Percentiles rank a stretch among this genome's conserved stretches.
Conservation (phyloP, 2,329 filamentous ascomycete species). For the Clarireedia hainanense region DNA sequence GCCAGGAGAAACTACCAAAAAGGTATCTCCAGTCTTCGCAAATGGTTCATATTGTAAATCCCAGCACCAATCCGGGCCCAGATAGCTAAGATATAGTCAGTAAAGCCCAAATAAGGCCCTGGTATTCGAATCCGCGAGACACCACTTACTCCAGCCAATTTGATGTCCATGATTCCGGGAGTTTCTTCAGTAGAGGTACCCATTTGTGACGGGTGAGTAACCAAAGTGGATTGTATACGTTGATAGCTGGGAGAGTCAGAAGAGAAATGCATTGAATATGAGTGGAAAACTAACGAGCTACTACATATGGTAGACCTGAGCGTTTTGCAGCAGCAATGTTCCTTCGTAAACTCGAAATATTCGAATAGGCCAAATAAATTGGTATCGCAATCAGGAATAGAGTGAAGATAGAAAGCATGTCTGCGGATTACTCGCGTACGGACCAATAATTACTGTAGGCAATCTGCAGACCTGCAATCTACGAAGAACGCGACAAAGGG, state of each 20-base stretch:
- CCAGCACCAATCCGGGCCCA: slow-evolving; percentile 55
- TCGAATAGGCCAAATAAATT: slow-evolving; percentile 20
- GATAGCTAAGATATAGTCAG: slow-evolving; percentile 32
- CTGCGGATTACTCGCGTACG: not conserved
- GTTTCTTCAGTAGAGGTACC: slow-evolving; percentile 45
- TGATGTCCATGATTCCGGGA: slow-evolving; percentile 49
- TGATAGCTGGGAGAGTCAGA: slow-evolving; percentile 33
- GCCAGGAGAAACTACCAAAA: slow-evolving; percentile 55
- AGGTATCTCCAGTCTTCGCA: slow-evolving; percentile 51
- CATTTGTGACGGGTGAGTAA: slow-evolving; percentile 46
- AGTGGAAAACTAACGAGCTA: slow-evolving; percentile 40
- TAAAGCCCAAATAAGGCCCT: not conserved
- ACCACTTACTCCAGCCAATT: slow-evolving; percentile 50
- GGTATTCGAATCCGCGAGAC: not conserved
- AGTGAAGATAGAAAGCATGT: slow-evolving; percentile 21
- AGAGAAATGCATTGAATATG: not conserved
- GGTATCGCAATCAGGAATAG: slow-evolving; percentile 15
- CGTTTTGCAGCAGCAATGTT: slow-evolving; percentile 44
- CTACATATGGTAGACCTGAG: slow-evolving; percentile 44
- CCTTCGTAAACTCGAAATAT: slow-evolving; percentile 29
- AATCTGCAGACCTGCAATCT: not conserved
- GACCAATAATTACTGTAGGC: not conserved
- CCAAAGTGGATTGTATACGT: slow-evolving; percentile 46
- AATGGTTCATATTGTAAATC: slow-evolving; percentile 49
- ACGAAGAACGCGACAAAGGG: too few species aligned